Evolutionary conservation across 2,329 filamentous ascomycete species (phyloP).

Genomic region (Fusarium sarcochroum): DNA sequence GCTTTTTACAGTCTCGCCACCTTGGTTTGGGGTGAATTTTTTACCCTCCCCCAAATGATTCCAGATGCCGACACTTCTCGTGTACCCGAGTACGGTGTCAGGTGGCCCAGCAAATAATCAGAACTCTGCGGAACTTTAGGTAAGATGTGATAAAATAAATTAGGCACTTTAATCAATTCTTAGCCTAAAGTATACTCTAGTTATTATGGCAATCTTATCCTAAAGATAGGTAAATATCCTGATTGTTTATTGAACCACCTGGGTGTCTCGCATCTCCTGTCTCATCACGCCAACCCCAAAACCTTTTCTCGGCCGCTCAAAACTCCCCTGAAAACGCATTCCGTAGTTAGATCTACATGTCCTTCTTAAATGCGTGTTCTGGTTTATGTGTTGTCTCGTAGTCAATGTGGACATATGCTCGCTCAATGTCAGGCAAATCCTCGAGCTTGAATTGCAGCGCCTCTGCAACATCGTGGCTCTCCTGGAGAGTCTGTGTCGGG

Average conservation of each 20-base stretch:
- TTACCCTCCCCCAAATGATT: conserved; percentile 6
- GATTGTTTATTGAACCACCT: no score
- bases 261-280: conserved; percentile 31
- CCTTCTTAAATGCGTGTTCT: conserved; percentile 78
- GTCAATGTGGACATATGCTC: conserved; percentile 96
- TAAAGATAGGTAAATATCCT: no score
- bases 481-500: conserved; percentile 76
- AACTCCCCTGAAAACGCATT: conserved; percentile 20
- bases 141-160: no score
- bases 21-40: not conserved
- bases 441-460: conserved; percentile 95
- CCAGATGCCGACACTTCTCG: conserved; percentile 10
- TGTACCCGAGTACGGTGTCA: conserved; percentile 12
- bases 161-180: no score
- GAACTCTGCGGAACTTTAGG: no score
- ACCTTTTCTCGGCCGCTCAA: conserved; percentile 20
- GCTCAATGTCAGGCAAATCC: conserved; percentile 89
- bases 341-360: conserved; percentile 58
- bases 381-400: conserved; percentile 97
- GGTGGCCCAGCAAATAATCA: no score
- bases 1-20: not conserved
- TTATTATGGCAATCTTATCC: no score
- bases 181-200: no score
- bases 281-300: conserved; percentile 8
- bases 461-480: conserved; percentile 94